Evolutionary conservation across 208 protist species (phyloP), one percentile per base, ranked within the genome.

Genomic region (Leptomonas pyrrhocoris): DNA sequence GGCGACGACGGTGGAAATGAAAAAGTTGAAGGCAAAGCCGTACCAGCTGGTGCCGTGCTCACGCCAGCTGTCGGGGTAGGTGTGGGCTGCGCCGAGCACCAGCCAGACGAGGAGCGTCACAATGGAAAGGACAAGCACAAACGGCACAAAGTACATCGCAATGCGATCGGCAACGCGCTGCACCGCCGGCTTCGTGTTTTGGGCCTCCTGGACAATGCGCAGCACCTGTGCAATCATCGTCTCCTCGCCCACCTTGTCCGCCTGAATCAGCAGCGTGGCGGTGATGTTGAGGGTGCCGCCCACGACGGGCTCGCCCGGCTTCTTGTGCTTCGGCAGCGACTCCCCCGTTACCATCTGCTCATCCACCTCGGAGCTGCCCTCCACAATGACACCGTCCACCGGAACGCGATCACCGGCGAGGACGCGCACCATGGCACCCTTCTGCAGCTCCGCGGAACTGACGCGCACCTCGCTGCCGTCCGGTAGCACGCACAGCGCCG

Each of bases 341-440:
- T 98, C 96, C 27, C 97, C 97, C 2, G 96, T 99, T 25, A 99
- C 61, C 87, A 99, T 89, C 54, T 95, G 83, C 81, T 99, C 97
- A 73, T 99, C 96, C 19, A 99, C 81, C 16, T 90, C 80, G 3
- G 90, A 89, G 21, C 46, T 46, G 42, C 98, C 98, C 16, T 69
- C 57, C 2, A 90, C 38, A 36, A 99, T 82, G 2, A 80, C 56
- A 28, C 97, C 97, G 78, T 99, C 98, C 16, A 94, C 89, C 2
- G 98, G 97, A 13, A 98, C 74, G n/a, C 84, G 90, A 43, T 89
- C 79, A 12, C 92, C 95, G 0, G 93, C 86, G n/a, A 93, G 56
- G 27, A 99, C 89, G 62, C 92, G 94, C 55, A 98, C 68, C 18
- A 89, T 67, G 38, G 71, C 79, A 18, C 89, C 88, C n/a, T 73